These are phyloP conservation scores for Termitomyces sp. DNA, from an alignment of 768 basidiomycete species.

Conservation along the genomic window DNA sequence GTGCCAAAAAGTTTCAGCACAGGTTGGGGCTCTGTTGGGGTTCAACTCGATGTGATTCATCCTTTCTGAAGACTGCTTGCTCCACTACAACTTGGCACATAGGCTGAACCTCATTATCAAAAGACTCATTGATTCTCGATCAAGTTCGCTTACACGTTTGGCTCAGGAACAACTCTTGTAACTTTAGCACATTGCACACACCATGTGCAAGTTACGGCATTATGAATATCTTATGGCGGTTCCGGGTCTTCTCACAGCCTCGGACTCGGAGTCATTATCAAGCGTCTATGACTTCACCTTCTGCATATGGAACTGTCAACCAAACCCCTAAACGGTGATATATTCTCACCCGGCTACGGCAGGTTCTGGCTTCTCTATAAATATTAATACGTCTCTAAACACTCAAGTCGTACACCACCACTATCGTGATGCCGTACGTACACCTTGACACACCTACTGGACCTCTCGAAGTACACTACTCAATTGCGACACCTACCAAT, in stretches of 20 bases:
- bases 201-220: neutral
- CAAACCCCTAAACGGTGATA: neutral
- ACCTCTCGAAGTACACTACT: constrained; percentile 14
- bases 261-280: neutral
- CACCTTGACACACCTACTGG: constrained; percentile 12
- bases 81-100: neutral
- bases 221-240: too few species aligned
- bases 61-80: neutral
- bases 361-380: neutral
- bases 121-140: neutral
- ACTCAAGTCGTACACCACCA: neutral
- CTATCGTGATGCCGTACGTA: constrained; percentile 12
- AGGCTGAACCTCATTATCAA: neutral
- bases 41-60: neutral
- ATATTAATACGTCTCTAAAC: neutral
- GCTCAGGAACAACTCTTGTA: neutral
- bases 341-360: neutral
- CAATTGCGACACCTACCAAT: constrained; percentile 14
- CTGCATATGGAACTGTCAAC: constrained; percentile 3
- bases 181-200: neutral
- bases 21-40: neutral
- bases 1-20: neutral
- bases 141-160: neutral
- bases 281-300: neutral
- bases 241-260: constrained; percentile 7